phyloP scores from a whole-genome alignment of 23 red algal genomes.

The Gracilaria domingensis region DNA sequence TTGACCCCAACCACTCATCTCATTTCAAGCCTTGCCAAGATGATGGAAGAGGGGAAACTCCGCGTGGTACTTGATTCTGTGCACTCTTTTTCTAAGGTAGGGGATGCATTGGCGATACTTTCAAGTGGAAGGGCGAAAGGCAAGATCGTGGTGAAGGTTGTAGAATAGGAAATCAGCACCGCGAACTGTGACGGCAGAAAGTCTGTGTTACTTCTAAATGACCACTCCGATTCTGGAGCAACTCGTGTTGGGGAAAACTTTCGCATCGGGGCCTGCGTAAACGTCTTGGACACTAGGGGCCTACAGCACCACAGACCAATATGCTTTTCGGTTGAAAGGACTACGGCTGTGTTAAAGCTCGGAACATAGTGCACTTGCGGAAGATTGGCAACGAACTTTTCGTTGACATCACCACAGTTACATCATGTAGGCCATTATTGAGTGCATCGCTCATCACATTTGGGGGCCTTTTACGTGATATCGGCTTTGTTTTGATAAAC shows the following conservation, averaged over 20 bases:
- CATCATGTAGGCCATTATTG: no score
- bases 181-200: neutral
- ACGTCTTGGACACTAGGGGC: no score
- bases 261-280: no score
- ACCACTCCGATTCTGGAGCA: neutral
- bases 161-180: neutral
- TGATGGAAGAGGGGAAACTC: slow-evolving; percentile 27
- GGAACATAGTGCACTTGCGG: no score
- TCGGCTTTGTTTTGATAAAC: no score
- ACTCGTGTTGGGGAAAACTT: neutral
- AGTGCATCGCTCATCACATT: no score
- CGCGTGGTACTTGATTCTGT: slow-evolving; percentile 34
- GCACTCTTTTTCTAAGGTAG: slow-evolving; percentile 24
- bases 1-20: slow-evolving; percentile 20
- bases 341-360: no score
- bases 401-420: no score
- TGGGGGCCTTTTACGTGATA: no score
- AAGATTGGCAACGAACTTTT: no score
- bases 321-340: no score
- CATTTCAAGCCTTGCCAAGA: slow-evolving; percentile 20
- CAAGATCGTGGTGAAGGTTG: slow-evolving; percentile 52
- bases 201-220: neutral
- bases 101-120: slow-evolving; percentile 29
- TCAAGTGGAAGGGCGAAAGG: slow-evolving; percentile 30
- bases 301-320: no score